These are phyloP conservation scores for Yarrowia galli DNA, from an alignment of 1,139 yeast species.

Conservation along the genomic window DNA sequence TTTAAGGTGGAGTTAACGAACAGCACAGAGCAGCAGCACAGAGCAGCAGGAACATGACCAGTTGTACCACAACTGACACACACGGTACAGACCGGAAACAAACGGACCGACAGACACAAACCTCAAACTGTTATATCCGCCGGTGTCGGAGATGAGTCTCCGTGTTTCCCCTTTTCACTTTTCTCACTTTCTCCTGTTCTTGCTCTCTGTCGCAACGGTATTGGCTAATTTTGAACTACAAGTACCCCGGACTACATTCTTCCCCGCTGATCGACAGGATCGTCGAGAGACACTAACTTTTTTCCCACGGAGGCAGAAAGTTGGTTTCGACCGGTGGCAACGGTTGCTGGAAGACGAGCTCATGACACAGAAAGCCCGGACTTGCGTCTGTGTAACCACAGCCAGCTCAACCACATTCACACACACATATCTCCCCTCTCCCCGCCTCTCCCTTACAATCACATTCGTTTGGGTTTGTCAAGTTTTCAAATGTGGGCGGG, in stretches of 20 bases:
- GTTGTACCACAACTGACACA: no score
- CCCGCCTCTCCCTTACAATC: background rate
- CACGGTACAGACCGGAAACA: background rate
- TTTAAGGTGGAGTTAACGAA: no score
- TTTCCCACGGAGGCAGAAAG: background rate
- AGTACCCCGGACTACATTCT: constrained; percentile 24
- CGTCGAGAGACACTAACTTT: constrained; percentile 21
- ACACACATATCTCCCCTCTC: background rate
- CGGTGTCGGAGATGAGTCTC: constrained; percentile 2
- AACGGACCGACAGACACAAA: no score
- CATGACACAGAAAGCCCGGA: background rate
- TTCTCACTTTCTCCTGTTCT: background rate
- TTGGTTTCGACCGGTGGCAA: background rate
- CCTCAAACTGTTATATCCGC: background rate
- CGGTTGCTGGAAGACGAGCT: background rate
- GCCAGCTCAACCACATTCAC: no score
- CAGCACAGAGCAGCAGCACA: no score
- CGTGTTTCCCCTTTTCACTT: background rate
- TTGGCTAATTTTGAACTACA: constrained; percentile 6
- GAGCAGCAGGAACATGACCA: no score
- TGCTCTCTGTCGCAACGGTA: constrained; percentile 3
- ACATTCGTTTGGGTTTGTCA: constrained; percentile 23
- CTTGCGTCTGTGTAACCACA: background rate
- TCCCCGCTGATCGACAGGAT: constrained; percentile 35
- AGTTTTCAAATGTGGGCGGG: constrained; percentile 16